Percentiles rank a stretch among this genome's conserved stretches.
Conservation (phyloP, 208 protist species). For the Wallacemonas sp. region DNA sequence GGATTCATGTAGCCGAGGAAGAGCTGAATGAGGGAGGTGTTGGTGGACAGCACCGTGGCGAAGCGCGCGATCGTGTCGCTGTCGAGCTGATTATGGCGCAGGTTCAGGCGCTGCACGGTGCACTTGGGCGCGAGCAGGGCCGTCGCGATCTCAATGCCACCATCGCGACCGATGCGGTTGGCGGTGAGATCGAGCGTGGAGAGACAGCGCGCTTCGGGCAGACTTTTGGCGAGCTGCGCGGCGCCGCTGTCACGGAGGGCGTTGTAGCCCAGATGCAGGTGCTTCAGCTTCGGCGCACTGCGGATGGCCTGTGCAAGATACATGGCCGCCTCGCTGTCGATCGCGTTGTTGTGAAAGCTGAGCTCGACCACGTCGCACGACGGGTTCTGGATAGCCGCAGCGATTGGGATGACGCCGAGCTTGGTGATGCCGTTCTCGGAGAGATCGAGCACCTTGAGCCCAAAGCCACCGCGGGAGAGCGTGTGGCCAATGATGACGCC, state of each 20-base stretch:
- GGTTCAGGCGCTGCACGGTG: constrained; percentile 82
- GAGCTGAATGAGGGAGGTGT: constrained; percentile 87
- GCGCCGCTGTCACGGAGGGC: constrained; percentile 77
- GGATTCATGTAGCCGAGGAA: constrained; percentile 92
- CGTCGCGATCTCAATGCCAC: constrained; percentile 60
- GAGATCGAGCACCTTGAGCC: constrained; percentile 87
- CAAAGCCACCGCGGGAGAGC: constrained; percentile 66
- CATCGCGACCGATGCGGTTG: constrained; percentile 78
- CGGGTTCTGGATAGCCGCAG: constrained; percentile 52
- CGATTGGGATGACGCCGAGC: constrained; percentile 80
- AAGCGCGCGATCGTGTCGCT: constrained; percentile 70
- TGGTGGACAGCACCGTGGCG: constrained; percentile 57
- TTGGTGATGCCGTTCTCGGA: constrained; percentile 88
- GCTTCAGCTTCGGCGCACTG: constrained; percentile 59
- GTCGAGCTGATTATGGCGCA: constrained; percentile 85
- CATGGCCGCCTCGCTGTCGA: constrained; percentile 71
- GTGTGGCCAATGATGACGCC: constrained; percentile 79
- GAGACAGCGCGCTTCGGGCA: constrained; percentile 48
- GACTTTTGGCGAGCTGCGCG: constrained; percentile 58
- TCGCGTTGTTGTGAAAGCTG: constrained; percentile 90
- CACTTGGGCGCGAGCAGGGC: constrained; percentile 57
- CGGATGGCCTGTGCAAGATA: constrained; percentile 65
- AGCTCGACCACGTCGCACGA: constrained; percentile 80
- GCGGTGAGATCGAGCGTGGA: constrained; percentile 87
- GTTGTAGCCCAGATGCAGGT: constrained; percentile 92